Conservation (phyloP, 2,329 filamentous ascomycete species). For the Apiospora koreana region DNA sequence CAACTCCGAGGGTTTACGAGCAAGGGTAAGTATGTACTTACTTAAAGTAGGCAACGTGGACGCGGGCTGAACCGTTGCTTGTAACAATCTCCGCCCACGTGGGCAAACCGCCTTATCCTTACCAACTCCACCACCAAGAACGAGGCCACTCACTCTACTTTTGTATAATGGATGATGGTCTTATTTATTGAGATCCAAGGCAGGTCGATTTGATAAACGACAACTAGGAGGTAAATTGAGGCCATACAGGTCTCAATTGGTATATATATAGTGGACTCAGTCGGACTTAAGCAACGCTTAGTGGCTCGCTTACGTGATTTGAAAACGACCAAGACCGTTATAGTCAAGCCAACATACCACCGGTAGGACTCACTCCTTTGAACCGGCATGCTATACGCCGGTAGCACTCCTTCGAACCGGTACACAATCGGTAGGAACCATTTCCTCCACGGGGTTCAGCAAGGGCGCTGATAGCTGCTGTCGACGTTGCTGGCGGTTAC, state of each 20-base stretch:
- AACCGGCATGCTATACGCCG: too few relatives aligned
- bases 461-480: too few relatives aligned
- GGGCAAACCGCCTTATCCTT: not conserved
- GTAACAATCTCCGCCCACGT: not conserved
- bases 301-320: too few relatives aligned
- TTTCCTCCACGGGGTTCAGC: too few relatives aligned
- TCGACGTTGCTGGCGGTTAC: too few relatives aligned
- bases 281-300: not conserved
- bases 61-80: not conserved
- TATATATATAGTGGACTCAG: not conserved
- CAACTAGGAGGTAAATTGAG: not conserved
- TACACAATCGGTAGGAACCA: too few relatives aligned
- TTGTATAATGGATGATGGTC: not conserved
- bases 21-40: not conserved
- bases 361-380: too few relatives aligned
- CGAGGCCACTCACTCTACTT: not conserved
- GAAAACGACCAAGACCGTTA: too few relatives aligned
- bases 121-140: not conserved
- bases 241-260: not conserved
- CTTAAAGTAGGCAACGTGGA: not conserved
- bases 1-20: not conserved
- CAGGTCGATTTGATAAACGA: not conserved
- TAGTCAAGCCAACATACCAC: too few relatives aligned
- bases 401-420: too few relatives aligned
- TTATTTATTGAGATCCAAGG: not conserved